Base-by-base conservation (phyloP, 225 moss, liverwort and hornwort species). In the Rhytidiadelphus loreus region DNA sequence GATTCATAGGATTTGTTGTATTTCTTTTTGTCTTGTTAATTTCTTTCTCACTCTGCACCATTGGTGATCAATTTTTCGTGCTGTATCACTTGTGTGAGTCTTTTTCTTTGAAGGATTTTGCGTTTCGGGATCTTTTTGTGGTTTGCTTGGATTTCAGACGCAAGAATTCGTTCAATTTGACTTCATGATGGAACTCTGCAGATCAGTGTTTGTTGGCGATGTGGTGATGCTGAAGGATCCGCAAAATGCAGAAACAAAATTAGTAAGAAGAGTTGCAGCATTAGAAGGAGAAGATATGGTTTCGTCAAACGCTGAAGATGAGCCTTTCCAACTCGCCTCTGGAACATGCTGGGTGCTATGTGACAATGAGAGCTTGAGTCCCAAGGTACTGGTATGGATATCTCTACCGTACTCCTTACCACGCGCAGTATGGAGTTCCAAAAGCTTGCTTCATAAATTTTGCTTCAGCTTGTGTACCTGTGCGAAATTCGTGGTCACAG, bases 161-260 rank as follows among this genome's bases (percentile, higher is more conserved):
- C 16, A 39, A 59, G 29, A 88, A 85, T 28, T 37, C 25, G n/a
- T 48, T 46, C 37, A 80, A 65, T 59, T 23, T 65, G 43, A 73
- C 37, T 59, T 35, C 65, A 74, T 60, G 35, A 81, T 87, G 75
- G 20, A 84, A 68, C 84, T 89, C 26, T 60, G 55, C 95, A 98
- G 97, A 93, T 96, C 96, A 87, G 95, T 98, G 87, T 97, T 95
- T 94, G 98, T 93, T 89, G 96, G 96, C 88, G 97, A 96, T 93
- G 96, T 98, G 90, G 95, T 98, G 81, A 97, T 97, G 97, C 89
- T 97, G 91, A 97, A 95, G 90, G 97, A 98, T 90, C 95, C 97
- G 28, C 89, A 92, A 85, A 93, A 95, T 87, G 93, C 93, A 80
- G 91, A 95, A 90, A 90, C 88, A 66, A 94, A 97, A 71, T 83